These are phyloP conservation scores for Monosporozyma siamensis DNA, from an alignment of 805 yeast species.

Conservation along the genomic window DNA sequence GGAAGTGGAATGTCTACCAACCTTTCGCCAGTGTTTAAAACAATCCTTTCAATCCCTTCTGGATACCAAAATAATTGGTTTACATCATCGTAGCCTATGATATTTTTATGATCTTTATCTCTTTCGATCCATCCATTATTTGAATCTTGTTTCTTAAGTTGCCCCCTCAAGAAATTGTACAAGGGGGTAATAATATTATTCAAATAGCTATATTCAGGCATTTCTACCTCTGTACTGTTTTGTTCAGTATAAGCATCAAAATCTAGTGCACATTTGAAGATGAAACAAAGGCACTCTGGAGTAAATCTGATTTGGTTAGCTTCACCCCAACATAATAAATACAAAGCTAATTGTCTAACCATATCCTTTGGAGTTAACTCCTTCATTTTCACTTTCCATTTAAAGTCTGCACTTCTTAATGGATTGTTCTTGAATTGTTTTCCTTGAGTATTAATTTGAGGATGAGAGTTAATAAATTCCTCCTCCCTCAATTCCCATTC, in stretches of 20 bases:
- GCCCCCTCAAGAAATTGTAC: slow-evolving; percentile 56
- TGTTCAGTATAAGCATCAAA: slow-evolving; percentile 43
- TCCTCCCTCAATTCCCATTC: slow-evolving; percentile 40
- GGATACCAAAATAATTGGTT: slow-evolving; percentile 83
- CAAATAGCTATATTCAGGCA: slow-evolving; percentile 42
- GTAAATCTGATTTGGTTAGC: slow-evolving; percentile 77
- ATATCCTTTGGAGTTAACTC: slow-evolving; percentile 45
- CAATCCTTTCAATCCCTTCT: slow-evolving; percentile 53
- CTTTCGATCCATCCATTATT: slow-evolving; percentile 52
- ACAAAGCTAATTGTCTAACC: slow-evolving; percentile 59
- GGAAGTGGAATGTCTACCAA: slow-evolving; percentile 46
- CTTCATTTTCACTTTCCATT: slow-evolving; percentile 65
- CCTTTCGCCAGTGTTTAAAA: slow-evolving; percentile 35
- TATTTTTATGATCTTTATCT: slow-evolving; percentile 60
- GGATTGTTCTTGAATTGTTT: slow-evolving; percentile 60
- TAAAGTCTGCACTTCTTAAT: slow-evolving; percentile 69
- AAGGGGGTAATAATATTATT: slow-evolving; percentile 70
- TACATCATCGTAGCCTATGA: slow-evolving; percentile 83
- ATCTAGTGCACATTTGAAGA: slow-evolving; percentile 75
- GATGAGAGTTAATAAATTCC: slow-evolving; percentile 38
- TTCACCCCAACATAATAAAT: slow-evolving; percentile 80
- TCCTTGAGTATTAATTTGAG: slow-evolving; percentile 49
- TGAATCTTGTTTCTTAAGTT: slow-evolving; percentile 41
- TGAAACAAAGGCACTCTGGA: slow-evolving; percentile 83
- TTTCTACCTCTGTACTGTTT: slow-evolving; percentile 15